Conservation (phyloP, 345 rosid species). For the Boechera stricta region DNA sequence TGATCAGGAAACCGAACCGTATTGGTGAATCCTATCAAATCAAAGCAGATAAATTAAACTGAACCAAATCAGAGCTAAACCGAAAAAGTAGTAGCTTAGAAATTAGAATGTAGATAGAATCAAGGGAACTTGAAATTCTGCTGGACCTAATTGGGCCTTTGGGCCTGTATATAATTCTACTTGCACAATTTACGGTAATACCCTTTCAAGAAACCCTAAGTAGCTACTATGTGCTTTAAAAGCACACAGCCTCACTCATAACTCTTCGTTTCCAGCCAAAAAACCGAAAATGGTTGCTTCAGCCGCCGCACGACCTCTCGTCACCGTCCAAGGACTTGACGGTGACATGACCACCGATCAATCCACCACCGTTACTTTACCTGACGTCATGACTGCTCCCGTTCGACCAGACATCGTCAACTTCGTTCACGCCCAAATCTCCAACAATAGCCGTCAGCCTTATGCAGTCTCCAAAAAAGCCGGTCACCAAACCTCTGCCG, state of each 20-base stretch:
- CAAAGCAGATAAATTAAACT: neutral
- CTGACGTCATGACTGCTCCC: slow-evolving; percentile 78
- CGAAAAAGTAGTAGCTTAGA: neutral
- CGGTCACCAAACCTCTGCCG: slow-evolving; percentile 98
- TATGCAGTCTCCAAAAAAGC: slow-evolving; percentile 86
- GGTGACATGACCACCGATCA: slow-evolving; percentile 82
- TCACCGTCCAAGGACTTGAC: slow-evolving; percentile 68
- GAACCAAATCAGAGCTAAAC: slow-evolving; percentile 10
- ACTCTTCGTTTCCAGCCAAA: slow-evolving; percentile 19
- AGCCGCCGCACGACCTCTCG: slow-evolving; percentile 73
- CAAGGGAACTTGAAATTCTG: neutral
- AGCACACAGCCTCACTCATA: neutral
- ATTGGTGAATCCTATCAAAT: neutral
- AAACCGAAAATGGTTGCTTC: slow-evolving; percentile 50
- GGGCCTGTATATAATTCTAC: neutral
- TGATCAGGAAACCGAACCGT: neutral
- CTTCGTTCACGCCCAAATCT: slow-evolving; percentile 69
- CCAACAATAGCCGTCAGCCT: slow-evolving; percentile 87
- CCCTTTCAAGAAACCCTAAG: slow-evolving; percentile 26
- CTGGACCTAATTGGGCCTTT: neutral
- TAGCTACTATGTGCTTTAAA: neutral
- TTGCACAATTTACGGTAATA: neutral
- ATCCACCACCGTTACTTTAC: slow-evolving; percentile 57
- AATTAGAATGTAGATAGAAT: no score
- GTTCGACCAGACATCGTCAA: slow-evolving; percentile 82